A percentile compares a stretch with the other conserved stretches of the same genome.
Conservation (phyloP, 257 asterid species). For the Solanum habrochaites region DNA sequence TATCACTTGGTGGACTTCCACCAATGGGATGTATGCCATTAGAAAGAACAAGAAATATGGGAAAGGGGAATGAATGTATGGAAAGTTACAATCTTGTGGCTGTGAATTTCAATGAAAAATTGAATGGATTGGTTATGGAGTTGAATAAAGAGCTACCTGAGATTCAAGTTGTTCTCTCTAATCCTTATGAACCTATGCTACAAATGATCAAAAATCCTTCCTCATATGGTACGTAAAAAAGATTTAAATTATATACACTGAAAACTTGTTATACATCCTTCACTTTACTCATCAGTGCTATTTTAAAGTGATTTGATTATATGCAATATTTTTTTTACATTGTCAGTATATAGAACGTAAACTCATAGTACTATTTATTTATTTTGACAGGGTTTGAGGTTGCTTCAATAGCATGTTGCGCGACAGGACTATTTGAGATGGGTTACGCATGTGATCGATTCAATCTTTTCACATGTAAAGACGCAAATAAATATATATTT, state of each 20-base stretch:
- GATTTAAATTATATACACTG: background rate
- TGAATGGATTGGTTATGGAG: constrained; percentile 25
- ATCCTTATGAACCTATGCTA: constrained; percentile 38
- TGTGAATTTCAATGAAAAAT: constrained; percentile 42
- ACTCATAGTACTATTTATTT: background rate
- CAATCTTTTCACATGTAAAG: constrained; percentile 48
- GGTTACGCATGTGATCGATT: constrained; percentile 42
- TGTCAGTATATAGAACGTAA: background rate
- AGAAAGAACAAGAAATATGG: constrained; percentile 44
- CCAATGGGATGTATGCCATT: constrained; percentile 94
- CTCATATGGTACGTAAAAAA: constrained; percentile 31
- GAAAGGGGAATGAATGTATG: constrained; percentile 30
- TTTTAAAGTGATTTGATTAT: background rate
- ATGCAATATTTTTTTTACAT: background rate
- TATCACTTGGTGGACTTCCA: constrained; percentile 66
- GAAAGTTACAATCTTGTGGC: constrained; percentile 61
- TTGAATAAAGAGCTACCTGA: constrained; percentile 37
- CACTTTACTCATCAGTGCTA: background rate
- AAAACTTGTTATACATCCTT: background rate
- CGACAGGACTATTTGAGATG: constrained; percentile 85
- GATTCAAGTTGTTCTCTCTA: constrained; percentile 58
- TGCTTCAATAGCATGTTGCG: constrained; percentile 53
- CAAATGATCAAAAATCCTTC: constrained; percentile 40
- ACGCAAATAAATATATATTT: constrained; percentile 64
- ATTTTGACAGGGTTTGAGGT: constrained; percentile 44